Percentiles rank a stretch among this genome's conserved stretches.
Evolutionary conservation across 108 stramenopile genomes (phyloP).

Genomic region (Cyclotella baltica): DNA sequence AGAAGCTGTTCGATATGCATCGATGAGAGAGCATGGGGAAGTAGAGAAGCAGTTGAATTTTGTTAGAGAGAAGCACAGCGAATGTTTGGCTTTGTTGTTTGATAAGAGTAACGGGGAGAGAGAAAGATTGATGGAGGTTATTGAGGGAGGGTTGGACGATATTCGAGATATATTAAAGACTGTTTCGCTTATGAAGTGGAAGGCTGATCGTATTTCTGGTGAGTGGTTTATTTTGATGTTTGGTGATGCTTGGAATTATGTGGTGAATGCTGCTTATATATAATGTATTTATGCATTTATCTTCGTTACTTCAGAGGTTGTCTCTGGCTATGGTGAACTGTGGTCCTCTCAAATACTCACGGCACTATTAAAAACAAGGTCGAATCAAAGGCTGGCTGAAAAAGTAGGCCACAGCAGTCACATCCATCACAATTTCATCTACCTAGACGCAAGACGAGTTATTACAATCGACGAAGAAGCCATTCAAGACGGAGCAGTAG

Average conservation of each 20-base stretch:
- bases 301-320: slow-evolving; percentile 45
- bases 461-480: slow-evolving; percentile 82
- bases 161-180: slow-evolving; percentile 85
- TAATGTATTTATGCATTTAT: not conserved
- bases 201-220: slow-evolving; percentile 60
- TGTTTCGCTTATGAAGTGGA: slow-evolving; percentile 84
- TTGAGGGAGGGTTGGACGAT: slow-evolving; percentile 70
- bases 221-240: not conserved
- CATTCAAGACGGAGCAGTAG: slow-evolving; percentile 70
- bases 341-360: slow-evolving; percentile 87
- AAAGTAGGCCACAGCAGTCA: not conserved
- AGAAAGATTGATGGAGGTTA: slow-evolving; percentile 45
- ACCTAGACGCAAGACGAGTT: slow-evolving; percentile 84
- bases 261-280: too few relatives aligned
- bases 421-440: slow-evolving; percentile 59
- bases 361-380: slow-evolving; percentile 50
- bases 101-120: slow-evolving; percentile 33
- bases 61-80: slow-evolving; percentile 60
- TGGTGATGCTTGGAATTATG: not conserved
- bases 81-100: not conserved
- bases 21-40: slow-evolving; percentile 49
- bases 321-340: slow-evolving; percentile 87
- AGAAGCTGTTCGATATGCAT: slow-evolving; percentile 65
- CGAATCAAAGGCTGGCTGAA: slow-evolving; percentile 27
- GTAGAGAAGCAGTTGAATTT: slow-evolving; percentile 47